Conservation (phyloP, 495 filamentous ascomycete species). For the Penicillium chermesinum region DNA sequence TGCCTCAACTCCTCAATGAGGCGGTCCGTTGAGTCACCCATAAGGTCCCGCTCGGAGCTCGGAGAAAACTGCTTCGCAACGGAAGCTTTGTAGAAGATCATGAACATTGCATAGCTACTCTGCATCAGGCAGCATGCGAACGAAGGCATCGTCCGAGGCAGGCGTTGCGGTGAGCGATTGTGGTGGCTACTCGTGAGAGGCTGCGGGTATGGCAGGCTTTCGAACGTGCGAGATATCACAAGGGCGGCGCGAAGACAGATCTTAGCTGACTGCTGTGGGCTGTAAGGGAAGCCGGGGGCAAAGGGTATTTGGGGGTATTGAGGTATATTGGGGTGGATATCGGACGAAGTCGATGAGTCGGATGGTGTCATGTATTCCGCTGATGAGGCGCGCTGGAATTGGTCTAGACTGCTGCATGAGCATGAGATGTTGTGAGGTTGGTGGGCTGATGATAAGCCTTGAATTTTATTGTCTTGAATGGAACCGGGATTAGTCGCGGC, state of each 20-base stretch:
- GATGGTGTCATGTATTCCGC: conserved; percentile 36
- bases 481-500: conserved; percentile 28
- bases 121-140: conserved; percentile 62
- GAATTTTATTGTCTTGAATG: conserved; percentile 18
- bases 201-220: conserved; percentile 47
- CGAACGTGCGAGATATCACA: conserved; percentile 47
- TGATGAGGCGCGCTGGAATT: conserved; percentile 31
- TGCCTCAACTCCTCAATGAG: conserved; percentile 51
- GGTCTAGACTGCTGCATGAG: conserved; percentile 30
- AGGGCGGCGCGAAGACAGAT: conserved; percentile 49
- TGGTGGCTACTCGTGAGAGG: conserved; percentile 26
- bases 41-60: conserved; percentile 29
- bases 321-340: conserved; percentile 23
- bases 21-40: conserved; percentile 32
- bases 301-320: conserved; percentile 30
- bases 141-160: conserved; percentile 55
- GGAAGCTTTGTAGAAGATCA: conserved; percentile 48
- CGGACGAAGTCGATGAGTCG: conserved; percentile 33
- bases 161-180: conserved; percentile 24
- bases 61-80: conserved; percentile 43
- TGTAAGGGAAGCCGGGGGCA: conserved; percentile 45
- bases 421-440: conserved; percentile 31
- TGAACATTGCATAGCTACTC: conserved; percentile 56
- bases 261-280: conserved; percentile 48
- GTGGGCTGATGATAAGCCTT: conserved; percentile 15